Evolutionary conservation across 2,329 filamentous ascomycete genomes (phyloP).

Genomic region (Ilyonectria mors-panacis): DNA sequence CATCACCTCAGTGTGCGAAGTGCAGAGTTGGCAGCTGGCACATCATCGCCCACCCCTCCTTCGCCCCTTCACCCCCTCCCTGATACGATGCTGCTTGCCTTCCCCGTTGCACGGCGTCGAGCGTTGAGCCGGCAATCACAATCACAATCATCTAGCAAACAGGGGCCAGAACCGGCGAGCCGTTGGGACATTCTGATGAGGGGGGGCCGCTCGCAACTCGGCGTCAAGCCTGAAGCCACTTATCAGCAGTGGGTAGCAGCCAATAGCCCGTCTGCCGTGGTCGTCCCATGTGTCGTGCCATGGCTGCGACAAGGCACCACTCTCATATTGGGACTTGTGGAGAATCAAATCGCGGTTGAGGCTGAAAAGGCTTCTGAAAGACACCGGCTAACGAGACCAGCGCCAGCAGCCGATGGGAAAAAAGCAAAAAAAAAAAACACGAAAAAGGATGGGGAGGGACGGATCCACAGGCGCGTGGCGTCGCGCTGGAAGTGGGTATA

Average conservation of each 20-base stretch:
- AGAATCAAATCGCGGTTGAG: constrained; percentile 42
- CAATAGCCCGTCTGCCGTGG: constrained; percentile 39
- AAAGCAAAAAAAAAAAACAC: constrained; percentile 35
- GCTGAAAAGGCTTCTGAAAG: constrained; percentile 42
- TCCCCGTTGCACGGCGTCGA: constrained; percentile 30
- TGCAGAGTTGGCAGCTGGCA: constrained; percentile 25
- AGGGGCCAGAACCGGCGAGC: constrained; percentile 26
- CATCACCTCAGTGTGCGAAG: constrained; percentile 24
- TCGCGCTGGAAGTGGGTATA: constrained; percentile 38
- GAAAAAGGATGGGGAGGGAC: constrained; percentile 29
- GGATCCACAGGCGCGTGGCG: constrained; percentile 46
- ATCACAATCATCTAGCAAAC: constrained; percentile 21
- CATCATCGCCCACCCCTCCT: constrained; percentile 30
- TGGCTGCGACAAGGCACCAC: constrained; percentile 36
- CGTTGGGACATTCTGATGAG: neutral
- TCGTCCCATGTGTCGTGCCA: constrained; percentile 48
- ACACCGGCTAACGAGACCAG: constrained; percentile 40
- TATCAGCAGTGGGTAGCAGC: constrained; percentile 24
- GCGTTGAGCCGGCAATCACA: constrained; percentile 41
- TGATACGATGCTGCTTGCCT: constrained; percentile 36
- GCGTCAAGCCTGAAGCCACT: constrained; percentile 42
- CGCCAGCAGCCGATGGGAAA: constrained; percentile 42
- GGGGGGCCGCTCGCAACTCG: constrained; percentile 32
- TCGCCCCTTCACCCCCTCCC: constrained; percentile 29
- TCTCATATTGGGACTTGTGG: constrained; percentile 34